Conservation (phyloP, 495 filamentous ascomycete species). For the Saxophila tyrrhenica region DNA sequence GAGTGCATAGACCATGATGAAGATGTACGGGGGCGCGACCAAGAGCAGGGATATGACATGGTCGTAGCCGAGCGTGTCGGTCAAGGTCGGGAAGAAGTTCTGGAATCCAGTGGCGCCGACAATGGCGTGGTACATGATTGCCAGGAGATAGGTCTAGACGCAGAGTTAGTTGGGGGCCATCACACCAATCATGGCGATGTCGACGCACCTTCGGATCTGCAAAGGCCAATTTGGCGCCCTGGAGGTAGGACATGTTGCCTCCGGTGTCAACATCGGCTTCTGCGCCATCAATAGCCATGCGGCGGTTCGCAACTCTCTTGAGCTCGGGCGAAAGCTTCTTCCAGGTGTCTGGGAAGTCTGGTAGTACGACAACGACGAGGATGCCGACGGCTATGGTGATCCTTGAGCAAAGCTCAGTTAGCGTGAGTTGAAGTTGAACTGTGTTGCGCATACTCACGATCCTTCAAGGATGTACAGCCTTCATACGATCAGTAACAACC, state of each 20-base stretch:
- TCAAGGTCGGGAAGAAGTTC: conserved; percentile 45
- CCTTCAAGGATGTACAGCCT: conserved; percentile 26
- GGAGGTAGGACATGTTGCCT: conserved; percentile 37
- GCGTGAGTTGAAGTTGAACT: background rate
- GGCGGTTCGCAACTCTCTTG: conserved; percentile 39
- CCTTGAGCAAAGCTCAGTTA: background rate
- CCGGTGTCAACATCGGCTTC: conserved; percentile 37
- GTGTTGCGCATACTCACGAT: background rate
- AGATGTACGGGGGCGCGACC: background rate
- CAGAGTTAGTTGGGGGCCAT: background rate
- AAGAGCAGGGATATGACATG: conserved; percentile 37
- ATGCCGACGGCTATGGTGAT: conserved; percentile 22
- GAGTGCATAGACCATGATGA: background rate
- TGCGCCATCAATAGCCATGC: conserved; percentile 35
- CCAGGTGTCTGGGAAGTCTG: conserved; percentile 30
- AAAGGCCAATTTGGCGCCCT: conserved; percentile 42
- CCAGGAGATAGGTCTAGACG: conserved; percentile 34
- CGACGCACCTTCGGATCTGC: conserved; percentile 33
- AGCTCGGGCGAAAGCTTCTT: conserved; percentile 36
- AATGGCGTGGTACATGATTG: conserved; percentile 41
- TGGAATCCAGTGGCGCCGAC: conserved; percentile 44
- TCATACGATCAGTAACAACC: background rate
- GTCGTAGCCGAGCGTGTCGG: conserved; percentile 33
- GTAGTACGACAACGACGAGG: conserved; percentile 15
- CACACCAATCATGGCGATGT: background rate